These are phyloP conservation scores for Biscutella auriculata DNA, from an alignment of 441 rosid genomes.

Conservation along the genomic window DNA sequence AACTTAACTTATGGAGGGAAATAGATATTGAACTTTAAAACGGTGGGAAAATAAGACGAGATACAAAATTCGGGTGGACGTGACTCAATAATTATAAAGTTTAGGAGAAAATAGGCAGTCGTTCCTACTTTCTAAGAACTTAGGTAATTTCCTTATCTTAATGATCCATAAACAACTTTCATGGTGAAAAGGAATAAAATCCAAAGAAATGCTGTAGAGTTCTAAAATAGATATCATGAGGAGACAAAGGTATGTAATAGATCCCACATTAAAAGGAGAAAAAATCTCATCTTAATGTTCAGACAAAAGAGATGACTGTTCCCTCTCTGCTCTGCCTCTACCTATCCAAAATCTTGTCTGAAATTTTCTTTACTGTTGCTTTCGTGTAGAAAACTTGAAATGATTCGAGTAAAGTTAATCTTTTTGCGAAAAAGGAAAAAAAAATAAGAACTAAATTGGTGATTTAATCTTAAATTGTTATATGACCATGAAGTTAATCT, in stretches of 20 bases:
- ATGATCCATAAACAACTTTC: background rate
- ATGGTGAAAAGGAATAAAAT: conserved; percentile 2
- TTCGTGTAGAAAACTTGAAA: background rate
- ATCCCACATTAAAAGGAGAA: background rate
- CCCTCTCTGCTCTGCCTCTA: background rate
- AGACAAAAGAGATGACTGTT: conserved; percentile 14
- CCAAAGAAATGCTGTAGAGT: background rate
- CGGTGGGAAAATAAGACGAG: no score
- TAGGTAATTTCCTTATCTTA: background rate
- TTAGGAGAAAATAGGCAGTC: no score
- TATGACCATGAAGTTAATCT: no score
- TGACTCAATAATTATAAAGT: no score
- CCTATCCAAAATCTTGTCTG: background rate
- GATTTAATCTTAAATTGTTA: no score
- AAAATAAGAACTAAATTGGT: no score
- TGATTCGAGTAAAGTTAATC: background rate
- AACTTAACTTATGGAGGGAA: no score
- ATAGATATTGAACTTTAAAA: no score
- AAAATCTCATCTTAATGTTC: background rate
- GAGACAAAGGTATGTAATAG: background rate
- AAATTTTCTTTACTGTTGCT: background rate
- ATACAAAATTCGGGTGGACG: no score
- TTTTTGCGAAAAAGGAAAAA: background rate
- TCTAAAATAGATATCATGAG: background rate
- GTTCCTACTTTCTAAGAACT: background rate